A percentile compares a stretch with the other conserved stretches of the same genome.
phyloP scores from a whole-genome alignment of 2,329 filamentous ascomycete species.

The Chalaropsis thielavioides region DNA sequence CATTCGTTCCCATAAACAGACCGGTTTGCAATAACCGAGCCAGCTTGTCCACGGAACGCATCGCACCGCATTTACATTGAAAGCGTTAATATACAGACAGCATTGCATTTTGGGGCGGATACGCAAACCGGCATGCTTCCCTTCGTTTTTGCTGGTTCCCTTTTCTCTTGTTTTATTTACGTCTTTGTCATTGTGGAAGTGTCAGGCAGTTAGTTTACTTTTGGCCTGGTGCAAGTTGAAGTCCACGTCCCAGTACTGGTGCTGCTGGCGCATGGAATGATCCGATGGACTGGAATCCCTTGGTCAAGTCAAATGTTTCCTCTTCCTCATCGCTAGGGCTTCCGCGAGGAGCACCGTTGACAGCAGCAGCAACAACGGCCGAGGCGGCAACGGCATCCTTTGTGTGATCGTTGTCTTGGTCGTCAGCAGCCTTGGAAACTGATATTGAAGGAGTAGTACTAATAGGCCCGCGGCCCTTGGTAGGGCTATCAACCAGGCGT shows the following conservation, averaged over 20 bases:
- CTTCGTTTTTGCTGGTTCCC: not conserved
- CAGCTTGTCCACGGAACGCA: no score
- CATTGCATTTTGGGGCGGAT: no score
- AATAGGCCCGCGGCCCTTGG: slow-evolving; percentile 21
- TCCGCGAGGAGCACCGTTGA: slow-evolving; percentile 6
- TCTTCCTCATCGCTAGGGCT: slow-evolving; percentile 31
- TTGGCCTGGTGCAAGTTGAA: slow-evolving; percentile 18
- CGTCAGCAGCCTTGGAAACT: slow-evolving; percentile 21
- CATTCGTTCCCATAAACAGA: no score
- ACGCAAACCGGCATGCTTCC: no score
- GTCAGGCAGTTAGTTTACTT: not conserved
- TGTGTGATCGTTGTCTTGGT: slow-evolving; percentile 24
- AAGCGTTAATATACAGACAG: no score
- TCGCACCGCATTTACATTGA: no score
- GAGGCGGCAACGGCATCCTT: slow-evolving; percentile 7
- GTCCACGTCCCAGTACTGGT: slow-evolving; percentile 28
- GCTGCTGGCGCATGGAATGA: slow-evolving; percentile 41
- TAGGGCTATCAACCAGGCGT: slow-evolving; percentile 10
- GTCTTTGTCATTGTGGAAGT: not conserved
- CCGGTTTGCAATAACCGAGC: no score
- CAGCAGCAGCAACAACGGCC: slow-evolving; percentile 19
- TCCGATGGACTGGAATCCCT: slow-evolving; percentile 51
- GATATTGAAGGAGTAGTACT: slow-evolving; percentile 6
- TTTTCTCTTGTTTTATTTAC: not conserved
- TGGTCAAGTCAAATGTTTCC: slow-evolving; percentile 43